Evolutionary conservation across 2,329 filamentous ascomycete genomes (phyloP), one percentile per base, ranked within the genome.

Genomic region (Beauveria brongniartii): DNA sequence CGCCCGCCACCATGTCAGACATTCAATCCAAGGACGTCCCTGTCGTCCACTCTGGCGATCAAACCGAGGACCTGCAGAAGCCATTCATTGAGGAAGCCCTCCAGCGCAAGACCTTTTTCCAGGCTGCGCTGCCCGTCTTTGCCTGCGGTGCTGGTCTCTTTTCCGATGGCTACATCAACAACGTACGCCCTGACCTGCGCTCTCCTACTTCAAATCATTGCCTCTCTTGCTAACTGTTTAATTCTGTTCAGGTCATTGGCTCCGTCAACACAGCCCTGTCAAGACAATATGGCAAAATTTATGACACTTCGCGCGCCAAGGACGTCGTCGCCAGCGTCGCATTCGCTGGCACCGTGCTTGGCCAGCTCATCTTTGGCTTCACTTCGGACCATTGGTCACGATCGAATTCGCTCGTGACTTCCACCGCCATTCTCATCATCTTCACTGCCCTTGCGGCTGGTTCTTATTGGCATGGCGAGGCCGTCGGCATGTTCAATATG

Each of bases 81-180:
- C 34, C 20, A 16, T 41, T 28, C 16, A 50, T 61, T 18, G 59
- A 56, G 7, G 26, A 61, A 18, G 53, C 59, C 8, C 59, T 56
- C n/a, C 46, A 61, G 47, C 61, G 52, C 43, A 62, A 62, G 26
- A 24, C 61, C 3, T 62, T 62, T 30, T 56, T 62, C 51, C 46
- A 62, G 14, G 61, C 61, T 18, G 61, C 61, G 0, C 52, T 82
- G 80, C 91, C 92, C 18, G 89, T 92, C 1, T 87, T 96, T 66
- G 92, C 92, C 48, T 96, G 91, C 69, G 92, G 92, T 65, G 90
- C 92, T 56, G 92, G 92, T 68, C 80, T 96, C 2, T 96, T 96
- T 74, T 92, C 88, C 26, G 92, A 96, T 73, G 92, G 92, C 18
- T 96, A 96, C 73, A 84, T 96, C 70, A 95, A 96, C 75, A 91